Conservation (phyloP, 176 grass and related monocot species). For the Oryza coarctata region DNA sequence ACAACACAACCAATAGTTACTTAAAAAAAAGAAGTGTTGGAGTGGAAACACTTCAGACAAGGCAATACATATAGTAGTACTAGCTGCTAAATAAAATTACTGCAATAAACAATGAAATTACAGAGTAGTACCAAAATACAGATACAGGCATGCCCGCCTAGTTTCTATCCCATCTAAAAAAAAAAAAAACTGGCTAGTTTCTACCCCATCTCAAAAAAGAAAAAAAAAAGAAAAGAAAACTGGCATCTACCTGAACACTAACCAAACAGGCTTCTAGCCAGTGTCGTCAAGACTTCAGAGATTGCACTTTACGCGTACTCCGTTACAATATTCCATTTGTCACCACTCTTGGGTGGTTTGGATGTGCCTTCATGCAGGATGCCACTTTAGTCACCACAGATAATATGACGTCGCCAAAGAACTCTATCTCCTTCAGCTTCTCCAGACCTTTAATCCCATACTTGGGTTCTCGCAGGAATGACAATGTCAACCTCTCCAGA, state of each 20-base stretch:
- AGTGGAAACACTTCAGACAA: neutral
- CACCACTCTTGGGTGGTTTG: constrained; percentile 26
- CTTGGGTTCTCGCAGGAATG: neutral
- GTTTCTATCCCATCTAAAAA: neutral
- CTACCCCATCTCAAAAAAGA: too few relatives aligned
- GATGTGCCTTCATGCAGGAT: neutral
- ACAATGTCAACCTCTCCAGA: neutral
- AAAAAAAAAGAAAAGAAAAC: neutral
- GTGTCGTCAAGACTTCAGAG: too few relatives aligned
- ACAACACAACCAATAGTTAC: too few relatives aligned
- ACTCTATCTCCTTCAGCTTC: neutral
- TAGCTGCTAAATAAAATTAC: neutral
- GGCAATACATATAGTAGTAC: neutral
- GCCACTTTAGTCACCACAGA: neutral
- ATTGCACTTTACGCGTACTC: constrained; percentile 3
- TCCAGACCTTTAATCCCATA: neutral
- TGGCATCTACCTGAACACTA: too few relatives aligned
- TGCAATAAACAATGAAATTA: neutral
- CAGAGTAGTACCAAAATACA: neutral
- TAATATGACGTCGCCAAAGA: neutral
- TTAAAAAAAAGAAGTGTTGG: too few relatives aligned
- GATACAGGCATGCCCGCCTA: neutral
- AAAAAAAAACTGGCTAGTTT: too few relatives aligned
- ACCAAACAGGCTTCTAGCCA: neutral
- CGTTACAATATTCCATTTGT: constrained; percentile 28